phyloP scores from a whole-genome alignment of 2,329 filamentous ascomycete species.

The Talaromyces sp. region DNA sequence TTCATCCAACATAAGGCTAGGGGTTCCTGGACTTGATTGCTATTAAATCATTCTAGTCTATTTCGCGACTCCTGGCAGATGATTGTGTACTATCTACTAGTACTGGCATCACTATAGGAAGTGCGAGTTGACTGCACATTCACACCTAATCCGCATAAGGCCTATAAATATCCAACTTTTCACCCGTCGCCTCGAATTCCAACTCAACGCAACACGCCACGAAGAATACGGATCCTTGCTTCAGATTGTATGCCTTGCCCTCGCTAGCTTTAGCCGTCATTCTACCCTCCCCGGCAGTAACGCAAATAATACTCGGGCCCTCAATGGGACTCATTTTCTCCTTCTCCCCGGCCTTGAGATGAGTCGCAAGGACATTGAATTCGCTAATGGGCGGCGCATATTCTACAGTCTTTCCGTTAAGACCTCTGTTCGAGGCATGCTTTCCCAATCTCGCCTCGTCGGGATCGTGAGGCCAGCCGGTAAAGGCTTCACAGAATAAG shows the following conservation, averaged over 20 bases:
- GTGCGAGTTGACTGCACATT: background rate
- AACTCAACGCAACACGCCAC: slow-evolving; percentile 59
- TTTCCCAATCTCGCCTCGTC: slow-evolving; percentile 58
- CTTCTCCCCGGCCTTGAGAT: slow-evolving; percentile 56
- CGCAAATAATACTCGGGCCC: slow-evolving; percentile 64
- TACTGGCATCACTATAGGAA: background rate
- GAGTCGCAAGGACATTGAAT: slow-evolving; percentile 66
- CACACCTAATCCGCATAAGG: slow-evolving; percentile 41
- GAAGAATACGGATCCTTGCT: slow-evolving; percentile 65
- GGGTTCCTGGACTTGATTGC: background rate
- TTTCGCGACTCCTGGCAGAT: background rate
- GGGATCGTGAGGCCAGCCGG: slow-evolving; percentile 61
- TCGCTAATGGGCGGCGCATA: slow-evolving; percentile 69
- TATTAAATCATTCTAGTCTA: background rate
- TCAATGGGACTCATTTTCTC: slow-evolving; percentile 57
- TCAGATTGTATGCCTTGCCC: slow-evolving; percentile 54
- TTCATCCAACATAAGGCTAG: no score
- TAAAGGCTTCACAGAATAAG: slow-evolving; percentile 62
- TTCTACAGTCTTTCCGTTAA: slow-evolving; percentile 60
- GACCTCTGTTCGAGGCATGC: slow-evolving; percentile 51
- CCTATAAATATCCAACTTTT: slow-evolving; percentile 50
- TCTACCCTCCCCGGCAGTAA: slow-evolving; percentile 58
- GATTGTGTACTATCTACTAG: background rate
- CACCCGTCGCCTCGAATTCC: slow-evolving; percentile 44
- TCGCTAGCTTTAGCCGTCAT: slow-evolving; percentile 49